Base-by-base conservation (phyloP, 2,329 filamentous ascomycete species). In the Pseudogymnoascus sp. region DNA sequence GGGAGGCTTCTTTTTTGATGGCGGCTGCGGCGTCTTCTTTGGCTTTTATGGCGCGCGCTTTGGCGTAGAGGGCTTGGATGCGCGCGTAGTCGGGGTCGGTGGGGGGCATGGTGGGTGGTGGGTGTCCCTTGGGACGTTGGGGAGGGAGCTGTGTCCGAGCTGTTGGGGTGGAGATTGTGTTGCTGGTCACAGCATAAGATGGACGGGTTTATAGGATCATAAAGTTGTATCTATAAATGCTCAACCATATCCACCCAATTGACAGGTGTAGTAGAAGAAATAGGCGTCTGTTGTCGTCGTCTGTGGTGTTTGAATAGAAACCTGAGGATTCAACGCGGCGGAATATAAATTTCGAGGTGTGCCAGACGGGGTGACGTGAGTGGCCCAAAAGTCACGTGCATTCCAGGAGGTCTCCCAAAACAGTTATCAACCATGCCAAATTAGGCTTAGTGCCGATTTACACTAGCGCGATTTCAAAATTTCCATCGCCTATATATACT, bases 381-480 rank as follows among this genome's bases (percentile, higher is more conserved):
- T 8, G n/a, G n/a, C 37, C 2, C 37, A 2, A 14, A 6, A 14
- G 6, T 39, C 37, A 39, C 37, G 37, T 39, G 37, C 2, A 14
- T 39, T 16, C 6, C n/a, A 16, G 6, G 37, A 39, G 37, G 14
- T 39, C 2, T 39, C 37, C 37, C 37, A 39, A 39, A 39, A 16
- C 37, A 16, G 6, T 14, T 1, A 39, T n/a, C 14, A n/a, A 14
- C 14, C n/a, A 39, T 7, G 1, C 37, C 3, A 5, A 39, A 39
- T 39, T 16, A 16, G 14, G 14, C 3, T 39, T 16, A 39, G 10
- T 2, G 34, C n/a, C n/a, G 28, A 54, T 19, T 13, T 3, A 10
- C 51, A 34, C 51, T 57, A 57, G 51, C 51, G 51, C 36, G 51
- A 57, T 57, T 57, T 57, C 16, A 57, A 57, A 57, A 7, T 21